Percentiles rank a stretch among this genome's conserved stretches.
Evolutionary conservation across 163 green algal species (phyloP).

Genomic region (Chlorella variabilis): DNA sequence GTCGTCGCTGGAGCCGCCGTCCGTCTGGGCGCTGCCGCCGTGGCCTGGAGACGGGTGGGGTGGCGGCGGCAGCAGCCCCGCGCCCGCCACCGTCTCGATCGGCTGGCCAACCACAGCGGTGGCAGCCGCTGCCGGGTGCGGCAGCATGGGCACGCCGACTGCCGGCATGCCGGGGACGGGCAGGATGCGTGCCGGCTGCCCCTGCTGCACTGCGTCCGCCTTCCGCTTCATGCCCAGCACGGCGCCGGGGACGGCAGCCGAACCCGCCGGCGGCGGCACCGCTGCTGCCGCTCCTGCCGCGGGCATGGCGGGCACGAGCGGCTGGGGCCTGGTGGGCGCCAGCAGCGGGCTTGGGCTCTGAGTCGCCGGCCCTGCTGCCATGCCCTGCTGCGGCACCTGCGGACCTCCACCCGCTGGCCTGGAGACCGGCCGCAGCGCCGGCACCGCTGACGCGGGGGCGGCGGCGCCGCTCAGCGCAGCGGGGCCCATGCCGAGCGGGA

Average conservation of each 20-base stretch:
- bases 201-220: not conserved
- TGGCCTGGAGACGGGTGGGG: not conserved
- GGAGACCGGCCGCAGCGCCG: no score
- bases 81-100: not conserved
- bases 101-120: not conserved
- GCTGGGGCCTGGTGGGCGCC: not conserved
- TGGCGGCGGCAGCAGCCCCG: conserved; percentile 1
- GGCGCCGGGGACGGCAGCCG: not conserved
- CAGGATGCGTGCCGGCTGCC: not conserved
- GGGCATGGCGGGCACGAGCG: not conserved
- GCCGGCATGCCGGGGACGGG: not conserved
- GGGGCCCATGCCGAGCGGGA: no score
- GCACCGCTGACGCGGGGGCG: no score
- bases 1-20: not conserved
- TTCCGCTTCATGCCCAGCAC: conserved; percentile 8
- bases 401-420: not conserved
- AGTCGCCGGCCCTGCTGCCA: not conserved
- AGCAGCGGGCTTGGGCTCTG: not conserved
- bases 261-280: not conserved
- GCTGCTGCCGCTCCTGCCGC: not conserved
- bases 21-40: not conserved
- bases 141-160: conserved; percentile 15
- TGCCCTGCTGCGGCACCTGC: no score
- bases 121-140: not conserved
- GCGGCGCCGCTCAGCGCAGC: no score